Evolutionary conservation across 495 filamentous ascomycete species (phyloP), one percentile per base, ranked within the genome.

Genomic region (Terfezia claveryi): DNA sequence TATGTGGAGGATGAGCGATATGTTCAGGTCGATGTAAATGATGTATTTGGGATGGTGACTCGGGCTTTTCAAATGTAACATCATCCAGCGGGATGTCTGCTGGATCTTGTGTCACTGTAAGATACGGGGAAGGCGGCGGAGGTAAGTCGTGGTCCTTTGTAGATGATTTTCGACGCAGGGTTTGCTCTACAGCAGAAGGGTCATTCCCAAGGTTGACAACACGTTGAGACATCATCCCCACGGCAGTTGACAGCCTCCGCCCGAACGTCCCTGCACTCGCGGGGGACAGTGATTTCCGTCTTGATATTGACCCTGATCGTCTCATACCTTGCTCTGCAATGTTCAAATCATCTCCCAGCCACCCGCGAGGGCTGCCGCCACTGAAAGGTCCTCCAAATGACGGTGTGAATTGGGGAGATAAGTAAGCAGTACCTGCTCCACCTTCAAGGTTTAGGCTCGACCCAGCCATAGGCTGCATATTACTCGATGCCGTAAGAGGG

Each of bases 221-320:
- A 67, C 91, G 87, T 69, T 94, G 87, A 17, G 92, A 95, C 79
- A 96, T 92, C 60, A 87, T 87, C 60, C 87, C 83, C 68, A 99
- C 55, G 16, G 63, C 81, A 62, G 96, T 91, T 4, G 88, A 92
- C 37, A 87, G 83, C 54, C 91, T 85, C 60, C 85, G 73, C 20
- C 76, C 74, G 54, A 93, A 67, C 38, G 86, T 80, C 46, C 81
- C 76, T 52, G 73, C 73, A 10, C 78, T 76, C 9, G 50, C 1
- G 2, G 23, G 16, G 11, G 76, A 69, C 27, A 72, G 64, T 32
- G 71, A 68, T 49, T 74, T 69, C 50, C 58, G 55, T 56, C 63
- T 65, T n/a, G 79, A 79, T 4, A 79, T 73, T 5, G 88, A 94
- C 62, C 79, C 52, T 64, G 80, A 73, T 64, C 83, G 69, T 32